These are phyloP conservation scores for Penicillium sp. DNA, from an alignment of 2,329 filamentous ascomycete species.

Conservation along the genomic window DNA sequence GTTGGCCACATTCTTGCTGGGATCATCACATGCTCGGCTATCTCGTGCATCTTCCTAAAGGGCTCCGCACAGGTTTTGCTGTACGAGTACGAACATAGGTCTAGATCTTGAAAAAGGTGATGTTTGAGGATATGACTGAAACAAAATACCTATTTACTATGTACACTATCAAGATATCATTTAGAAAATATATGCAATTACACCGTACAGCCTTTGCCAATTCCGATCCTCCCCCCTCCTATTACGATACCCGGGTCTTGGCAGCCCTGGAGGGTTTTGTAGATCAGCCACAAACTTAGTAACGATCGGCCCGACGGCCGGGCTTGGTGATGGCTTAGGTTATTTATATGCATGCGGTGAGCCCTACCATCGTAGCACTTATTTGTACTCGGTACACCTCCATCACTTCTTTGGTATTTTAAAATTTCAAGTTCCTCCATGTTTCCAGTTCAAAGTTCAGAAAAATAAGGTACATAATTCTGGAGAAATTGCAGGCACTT, in stretches of 20 bases:
- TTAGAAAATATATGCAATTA: not conserved
- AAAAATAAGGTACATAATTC: not conserved
- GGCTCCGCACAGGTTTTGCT: conserved; percentile 11
- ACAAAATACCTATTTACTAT: not conserved
- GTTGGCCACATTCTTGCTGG: conserved; percentile 6
- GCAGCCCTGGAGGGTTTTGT: conserved; percentile 18
- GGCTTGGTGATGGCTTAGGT: conserved; percentile 14
- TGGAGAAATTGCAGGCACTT: not conserved
- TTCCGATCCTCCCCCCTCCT: conserved; percentile 11
- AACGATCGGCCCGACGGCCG: conserved; percentile 18
- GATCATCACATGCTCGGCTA: conserved; percentile 31
- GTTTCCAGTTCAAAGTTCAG: too few relatives aligned
- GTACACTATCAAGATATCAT: not conserved
- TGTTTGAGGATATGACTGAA: not conserved
- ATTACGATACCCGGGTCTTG: conserved; percentile 16
- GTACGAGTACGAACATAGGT: not conserved
- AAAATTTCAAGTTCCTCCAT: too few relatives aligned
- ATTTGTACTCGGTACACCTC: not conserved
- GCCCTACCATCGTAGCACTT: not conserved
- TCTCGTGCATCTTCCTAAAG: conserved; percentile 16
- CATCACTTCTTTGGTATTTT: not conserved
- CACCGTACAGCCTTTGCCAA: not conserved
- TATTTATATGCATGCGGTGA: conserved; percentile 12
- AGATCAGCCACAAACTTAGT: conserved; percentile 22
- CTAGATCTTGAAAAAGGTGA: not conserved